phyloP scores from a whole-genome alignment of 1,284 basidiomycete genomes.

The Leccinum solheimii region DNA sequence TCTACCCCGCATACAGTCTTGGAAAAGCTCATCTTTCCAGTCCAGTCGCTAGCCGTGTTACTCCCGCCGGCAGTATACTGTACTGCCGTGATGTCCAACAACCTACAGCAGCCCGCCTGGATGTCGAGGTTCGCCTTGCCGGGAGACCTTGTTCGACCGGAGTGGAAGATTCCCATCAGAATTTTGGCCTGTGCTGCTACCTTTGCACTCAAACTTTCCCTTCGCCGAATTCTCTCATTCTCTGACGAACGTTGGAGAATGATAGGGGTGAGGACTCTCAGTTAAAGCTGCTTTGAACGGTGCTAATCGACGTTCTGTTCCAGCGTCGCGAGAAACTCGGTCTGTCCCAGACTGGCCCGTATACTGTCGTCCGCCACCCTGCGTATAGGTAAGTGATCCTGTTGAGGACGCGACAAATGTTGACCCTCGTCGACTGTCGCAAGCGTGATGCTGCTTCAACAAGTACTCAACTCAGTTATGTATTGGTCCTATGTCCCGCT shows the following conservation, averaged over 20 bases:
- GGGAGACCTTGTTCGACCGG: conserved; percentile 15
- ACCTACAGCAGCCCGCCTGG: conserved; percentile 37
- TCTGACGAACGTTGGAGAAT: conserved; percentile 31
- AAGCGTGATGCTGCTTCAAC: conserved; percentile 33
- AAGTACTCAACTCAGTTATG: conserved; percentile 32
- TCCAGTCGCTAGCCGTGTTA: conserved; percentile 29
- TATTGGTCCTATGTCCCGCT: conserved; percentile 40
- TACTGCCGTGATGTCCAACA: conserved; percentile 27
- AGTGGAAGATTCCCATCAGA: conserved; percentile 24
- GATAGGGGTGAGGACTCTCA: conserved; percentile 28
- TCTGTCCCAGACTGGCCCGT: conserved; percentile 32
- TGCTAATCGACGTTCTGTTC: not conserved
- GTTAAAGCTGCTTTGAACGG: not conserved
- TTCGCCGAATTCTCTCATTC: conserved; percentile 14
- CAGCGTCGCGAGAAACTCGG: conserved; percentile 35
- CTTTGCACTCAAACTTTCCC: conserved; percentile 20
- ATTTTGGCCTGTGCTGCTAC: conserved; percentile 28
- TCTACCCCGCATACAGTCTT: conserved; percentile 18
- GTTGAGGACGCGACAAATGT: not conserved
- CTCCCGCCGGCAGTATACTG: conserved; percentile 31
- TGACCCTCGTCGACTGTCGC: not conserved
- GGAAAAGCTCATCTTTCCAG: conserved; percentile 30
- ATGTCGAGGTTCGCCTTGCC: conserved; percentile 31
- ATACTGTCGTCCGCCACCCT: conserved; percentile 37
- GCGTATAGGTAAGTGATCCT: conserved; percentile 27